Percentiles rank a stretch among this genome's conserved stretches.
phyloP scores from a whole-genome alignment of 164 flowering plant genomes.

The Magnolia sinica region DNA sequence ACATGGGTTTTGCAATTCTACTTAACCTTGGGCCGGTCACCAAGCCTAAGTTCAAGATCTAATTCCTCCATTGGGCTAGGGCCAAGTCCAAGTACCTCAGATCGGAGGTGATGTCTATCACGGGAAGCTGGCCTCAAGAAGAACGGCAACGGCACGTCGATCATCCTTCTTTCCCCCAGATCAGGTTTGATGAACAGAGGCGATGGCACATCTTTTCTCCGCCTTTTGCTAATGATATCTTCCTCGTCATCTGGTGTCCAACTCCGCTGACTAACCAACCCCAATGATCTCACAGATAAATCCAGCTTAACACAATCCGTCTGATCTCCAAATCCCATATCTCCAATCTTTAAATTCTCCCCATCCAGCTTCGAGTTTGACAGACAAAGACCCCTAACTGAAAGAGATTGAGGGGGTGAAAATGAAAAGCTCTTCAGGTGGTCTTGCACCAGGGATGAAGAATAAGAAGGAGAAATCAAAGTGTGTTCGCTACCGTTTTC shows the following conservation, averaged over 20 bases:
- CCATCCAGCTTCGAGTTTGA: conserved; percentile 25
- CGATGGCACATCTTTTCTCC: conserved; percentile 24
- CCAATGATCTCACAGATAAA: conserved; percentile 32
- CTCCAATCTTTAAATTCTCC: conserved; percentile 19
- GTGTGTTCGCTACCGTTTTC: conserved; percentile 15
- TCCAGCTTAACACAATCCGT: conserved; percentile 25
- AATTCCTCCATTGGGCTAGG: conserved; percentile 46
- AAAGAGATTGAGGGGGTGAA: conserved; percentile 22
- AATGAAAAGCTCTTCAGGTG: conserved; percentile 14
- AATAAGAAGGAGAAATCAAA: conserved; percentile 22
- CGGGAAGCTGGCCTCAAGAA: neutral
- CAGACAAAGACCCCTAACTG: conserved; percentile 15
- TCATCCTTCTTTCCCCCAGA: neutral
- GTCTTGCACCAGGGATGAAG: conserved; percentile 26
- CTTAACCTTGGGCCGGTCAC: conserved; percentile 50
- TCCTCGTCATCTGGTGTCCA: conserved; percentile 20
- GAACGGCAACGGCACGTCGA: neutral
- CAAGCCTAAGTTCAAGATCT: conserved; percentile 93
- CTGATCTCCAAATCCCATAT: conserved; percentile 15
- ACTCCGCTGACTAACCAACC: conserved; percentile 24
- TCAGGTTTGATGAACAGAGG: conserved; percentile 2
- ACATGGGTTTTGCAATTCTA: conserved; percentile 15
- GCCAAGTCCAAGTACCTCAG: conserved; percentile 32
- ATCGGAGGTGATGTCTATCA: conserved; percentile 21
- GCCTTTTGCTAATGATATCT: conserved; percentile 35